phyloP scores from a whole-genome alignment of 1,284 basidiomycete genomes.

The Mycosarcoma mackinlayi region DNA sequence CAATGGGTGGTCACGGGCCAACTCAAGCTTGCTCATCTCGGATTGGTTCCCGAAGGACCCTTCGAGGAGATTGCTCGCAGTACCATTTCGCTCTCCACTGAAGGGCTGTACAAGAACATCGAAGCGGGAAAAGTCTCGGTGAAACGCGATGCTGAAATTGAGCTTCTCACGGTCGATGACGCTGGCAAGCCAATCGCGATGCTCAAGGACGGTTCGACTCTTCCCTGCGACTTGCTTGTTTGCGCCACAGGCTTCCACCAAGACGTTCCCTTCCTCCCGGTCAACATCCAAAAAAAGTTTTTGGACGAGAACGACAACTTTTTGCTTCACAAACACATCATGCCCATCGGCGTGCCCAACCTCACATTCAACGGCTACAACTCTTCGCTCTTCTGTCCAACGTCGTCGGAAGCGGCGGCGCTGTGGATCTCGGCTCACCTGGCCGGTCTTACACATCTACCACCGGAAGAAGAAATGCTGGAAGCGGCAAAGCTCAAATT shows the following conservation, averaged over 20 bases:
- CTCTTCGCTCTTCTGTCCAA: conserved; percentile 57
- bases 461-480: conserved; percentile 30
- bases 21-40: conserved; percentile 43
- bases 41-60: conserved; percentile 41
- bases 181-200: conserved; percentile 18
- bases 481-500: conserved; percentile 38
- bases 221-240: conserved; percentile 48
- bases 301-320: conserved; percentile 56
- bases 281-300: conserved; percentile 42
- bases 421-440: conserved; percentile 59
- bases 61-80: conserved; percentile 58
- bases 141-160: conserved; percentile 38
- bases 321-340: conserved; percentile 53
- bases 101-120: conserved; percentile 55
- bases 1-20: conserved; percentile 48
- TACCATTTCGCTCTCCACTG: conserved; percentile 57
- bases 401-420: conserved; percentile 54
- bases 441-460: conserved; percentile 38
- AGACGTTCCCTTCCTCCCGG: conserved; percentile 49
- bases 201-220: conserved; percentile 31
- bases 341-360: conserved; percentile 46
- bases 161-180: conserved; percentile 9
- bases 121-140: conserved; percentile 24
- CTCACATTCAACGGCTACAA: conserved; percentile 62
- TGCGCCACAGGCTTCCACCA: conserved; percentile 60